Base-by-base conservation (phyloP, 768 basidiomycete genomes). In the Macrocybe gigantea region DNA sequence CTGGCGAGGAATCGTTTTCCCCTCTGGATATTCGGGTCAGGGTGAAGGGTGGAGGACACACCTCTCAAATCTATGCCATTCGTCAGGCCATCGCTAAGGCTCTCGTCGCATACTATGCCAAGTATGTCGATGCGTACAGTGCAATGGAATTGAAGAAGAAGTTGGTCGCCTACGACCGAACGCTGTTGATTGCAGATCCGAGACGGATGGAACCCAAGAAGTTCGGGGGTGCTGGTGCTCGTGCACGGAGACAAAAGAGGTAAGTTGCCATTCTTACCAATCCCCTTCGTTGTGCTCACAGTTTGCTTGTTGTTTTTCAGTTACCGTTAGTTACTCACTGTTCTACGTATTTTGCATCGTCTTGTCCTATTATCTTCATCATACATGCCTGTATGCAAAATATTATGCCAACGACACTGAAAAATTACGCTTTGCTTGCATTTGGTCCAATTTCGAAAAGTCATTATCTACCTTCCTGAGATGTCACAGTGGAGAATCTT, bases 141-240 rank as follows among this genome's bases (percentile, higher is more conserved):
- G 93, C 95, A 22, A 82, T 99, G 72, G 94, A 95, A 73, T 68
- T 99, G 72, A 97, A 96, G 84, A 98, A 98, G 81, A 91, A 89
- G 68, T 73, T 98, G 57, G 89, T 96, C 53, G 85, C 91, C 11
- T 98, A 98, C 69, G 96, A 99, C 77, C 78, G 88, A 56, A 83
- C 88, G 43, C 73, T 95, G 52, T 70, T 94, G 61, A 93, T 94
- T 56, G 88, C 93, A 48, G 93, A 95, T 67, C 93, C 92, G 56
- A 84, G 96, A 73, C 86, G 95, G 76, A 90, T 88, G 86, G 95
- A 98, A 70, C 95, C 95, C 60, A 97, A 97, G 85, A 96, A 95
- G 75, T 97, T 98, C 68, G 95, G 94, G 80, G 94, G 94, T 78
- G 79, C 77, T 68, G 94, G 94, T 84, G 94, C 94, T 56, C 91